Percentiles rank a stretch among this genome's conserved stretches.
These are phyloP conservation scores for Fusarium sarcochroum DNA, from an alignment of 2,329 filamentous ascomycete genomes.

Conservation along the genomic window DNA sequence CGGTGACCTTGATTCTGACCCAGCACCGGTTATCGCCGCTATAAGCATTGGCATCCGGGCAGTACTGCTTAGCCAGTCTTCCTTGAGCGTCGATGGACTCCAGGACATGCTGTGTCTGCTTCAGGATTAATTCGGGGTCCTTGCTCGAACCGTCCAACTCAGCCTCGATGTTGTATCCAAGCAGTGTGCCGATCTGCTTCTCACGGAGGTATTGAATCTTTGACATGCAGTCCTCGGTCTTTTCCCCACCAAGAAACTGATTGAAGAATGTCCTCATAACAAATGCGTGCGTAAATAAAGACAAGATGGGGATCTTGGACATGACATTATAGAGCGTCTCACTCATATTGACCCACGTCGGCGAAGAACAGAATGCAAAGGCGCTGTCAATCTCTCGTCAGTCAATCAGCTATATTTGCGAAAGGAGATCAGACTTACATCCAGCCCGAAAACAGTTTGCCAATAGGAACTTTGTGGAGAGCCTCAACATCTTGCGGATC, in stretches of 20 bases:
- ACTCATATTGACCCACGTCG: slow-evolving; percentile 38
- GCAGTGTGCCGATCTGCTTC: slow-evolving; percentile 30
- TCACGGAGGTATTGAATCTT: slow-evolving; percentile 37
- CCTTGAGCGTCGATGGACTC: slow-evolving; percentile 36
- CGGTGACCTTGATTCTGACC: slow-evolving; percentile 40
- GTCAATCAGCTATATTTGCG: not conserved
- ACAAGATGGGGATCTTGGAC: slow-evolving; percentile 37
- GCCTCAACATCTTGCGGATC: slow-evolving; percentile 13
- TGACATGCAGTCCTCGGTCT: slow-evolving; percentile 31
- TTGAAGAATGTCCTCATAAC: slow-evolving; percentile 39
- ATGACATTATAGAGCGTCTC: slow-evolving; percentile 32
- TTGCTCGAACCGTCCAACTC: slow-evolving; percentile 42
- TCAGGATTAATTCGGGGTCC: slow-evolving; percentile 36
- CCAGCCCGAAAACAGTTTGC: slow-evolving; percentile 21
- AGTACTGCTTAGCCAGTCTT: slow-evolving; percentile 31
- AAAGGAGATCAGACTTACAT: not conserved
- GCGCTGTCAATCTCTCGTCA: slow-evolving; percentile 13
- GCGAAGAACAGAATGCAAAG: slow-evolving; percentile 43
- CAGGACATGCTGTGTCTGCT: slow-evolving; percentile 33
- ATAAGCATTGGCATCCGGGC: slow-evolving; percentile 7
- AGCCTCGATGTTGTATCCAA: slow-evolving; percentile 44
- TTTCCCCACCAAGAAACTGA: slow-evolving; percentile 38
- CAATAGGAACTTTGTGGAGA: slow-evolving; percentile 5
- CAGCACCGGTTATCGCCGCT: slow-evolving; percentile 37
- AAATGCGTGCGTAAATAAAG: slow-evolving; percentile 28